phyloP scores from a whole-genome alignment of 352 stramenopile species.

The Phytophthora cactorum region DNA sequence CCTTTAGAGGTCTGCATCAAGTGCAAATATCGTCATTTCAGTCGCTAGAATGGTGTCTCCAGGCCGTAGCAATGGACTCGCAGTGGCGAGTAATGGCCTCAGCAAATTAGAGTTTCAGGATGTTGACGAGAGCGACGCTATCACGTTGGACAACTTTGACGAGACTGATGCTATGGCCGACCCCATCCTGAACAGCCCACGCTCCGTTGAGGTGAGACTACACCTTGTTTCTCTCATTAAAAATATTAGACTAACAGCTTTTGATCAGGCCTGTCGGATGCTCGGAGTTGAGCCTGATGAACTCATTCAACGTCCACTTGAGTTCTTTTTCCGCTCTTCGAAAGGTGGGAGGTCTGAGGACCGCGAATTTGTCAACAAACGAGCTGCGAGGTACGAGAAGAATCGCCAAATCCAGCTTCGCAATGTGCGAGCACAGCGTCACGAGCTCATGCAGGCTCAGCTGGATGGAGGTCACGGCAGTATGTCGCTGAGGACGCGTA shows the following conservation, averaged over 20 bases:
- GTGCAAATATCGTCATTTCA: conserved; percentile 1
- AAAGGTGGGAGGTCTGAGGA: conserved; percentile 32
- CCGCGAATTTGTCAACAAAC: conserved; percentile 52
- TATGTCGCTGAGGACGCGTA: conserved; percentile 66
- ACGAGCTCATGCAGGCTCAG: conserved; percentile 67
- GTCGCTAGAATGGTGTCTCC: conserved; percentile 16
- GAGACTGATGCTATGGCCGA: conserved; percentile 39
- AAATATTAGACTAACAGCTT: not conserved
- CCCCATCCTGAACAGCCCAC: conserved; percentile 68
- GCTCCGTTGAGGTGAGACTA: conserved; percentile 52
- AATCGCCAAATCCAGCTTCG: conserved; percentile 56
- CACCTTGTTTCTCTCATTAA: not conserved
- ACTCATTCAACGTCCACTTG: conserved; percentile 57
- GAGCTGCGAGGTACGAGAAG: conserved; percentile 65
- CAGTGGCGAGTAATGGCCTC: conserved; percentile 2
- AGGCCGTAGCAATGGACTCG: conserved; percentile 14
- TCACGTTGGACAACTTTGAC: conserved; percentile 77
- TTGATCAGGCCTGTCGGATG: conserved; percentile 66
- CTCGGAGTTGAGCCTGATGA: conserved; percentile 73
- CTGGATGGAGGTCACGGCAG: conserved; percentile 45
- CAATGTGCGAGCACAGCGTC: conserved; percentile 55
- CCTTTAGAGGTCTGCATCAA: conserved; percentile 7
- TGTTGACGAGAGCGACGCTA: conserved; percentile 19
- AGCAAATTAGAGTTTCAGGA: conserved; percentile 1
- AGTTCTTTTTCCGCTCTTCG: conserved; percentile 58